A percentile compares a stretch with the other conserved stretches of the same genome.
These are phyloP conservation scores for Pseudogymnoascus sp. DNA, from an alignment of 2,329 filamentous ascomycete genomes.

Conservation along the genomic window DNA sequence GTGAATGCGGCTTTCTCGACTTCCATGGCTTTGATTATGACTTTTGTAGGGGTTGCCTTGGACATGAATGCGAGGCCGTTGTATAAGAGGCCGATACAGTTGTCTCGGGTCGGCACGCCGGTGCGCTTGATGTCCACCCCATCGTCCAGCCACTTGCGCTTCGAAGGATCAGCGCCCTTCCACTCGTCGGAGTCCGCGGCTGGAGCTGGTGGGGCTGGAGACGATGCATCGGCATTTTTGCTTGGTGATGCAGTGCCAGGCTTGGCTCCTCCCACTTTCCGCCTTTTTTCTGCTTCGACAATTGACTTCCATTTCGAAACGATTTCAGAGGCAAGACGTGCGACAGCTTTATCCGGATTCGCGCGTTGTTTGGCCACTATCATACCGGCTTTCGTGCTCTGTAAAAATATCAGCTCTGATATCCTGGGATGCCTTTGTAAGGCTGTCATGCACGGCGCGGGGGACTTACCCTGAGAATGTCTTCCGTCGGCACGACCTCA, in stretches of 20 bases:
- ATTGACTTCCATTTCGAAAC: slow-evolving; percentile 81
- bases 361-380: slow-evolving; percentile 72
- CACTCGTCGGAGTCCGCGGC: slow-evolving; percentile 34
- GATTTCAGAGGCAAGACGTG: slow-evolving; percentile 68
- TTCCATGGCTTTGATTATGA: slow-evolving; percentile 70
- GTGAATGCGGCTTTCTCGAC: slow-evolving; percentile 73
- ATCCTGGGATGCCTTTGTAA: slow-evolving; percentile 5
- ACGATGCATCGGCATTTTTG: slow-evolving; percentile 25
- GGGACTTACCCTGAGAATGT: slow-evolving; percentile 66
- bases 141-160: slow-evolving; percentile 75
- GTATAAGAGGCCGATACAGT: slow-evolving; percentile 85
- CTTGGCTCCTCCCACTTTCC: slow-evolving; percentile 30
- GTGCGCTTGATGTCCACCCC: slow-evolving; percentile 71
- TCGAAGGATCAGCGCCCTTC: slow-evolving; percentile 58
- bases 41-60: slow-evolving; percentile 58
- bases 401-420: slow-evolving; percentile 1
- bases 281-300: slow-evolving; percentile 57
- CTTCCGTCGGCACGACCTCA: slow-evolving; percentile 76
- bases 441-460: not conserved
- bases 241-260: slow-evolving; percentile 45
- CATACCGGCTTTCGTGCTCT: slow-evolving; percentile 84
- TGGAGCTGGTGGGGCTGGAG: slow-evolving; percentile 25
- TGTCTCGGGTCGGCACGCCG: slow-evolving; percentile 65
- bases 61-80: slow-evolving; percentile 73
- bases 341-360: slow-evolving; percentile 75